phyloP scores from a whole-genome alignment of 2,329 filamentous ascomycete species.

The Immersiporthe knoxdaviesiana region DNA sequence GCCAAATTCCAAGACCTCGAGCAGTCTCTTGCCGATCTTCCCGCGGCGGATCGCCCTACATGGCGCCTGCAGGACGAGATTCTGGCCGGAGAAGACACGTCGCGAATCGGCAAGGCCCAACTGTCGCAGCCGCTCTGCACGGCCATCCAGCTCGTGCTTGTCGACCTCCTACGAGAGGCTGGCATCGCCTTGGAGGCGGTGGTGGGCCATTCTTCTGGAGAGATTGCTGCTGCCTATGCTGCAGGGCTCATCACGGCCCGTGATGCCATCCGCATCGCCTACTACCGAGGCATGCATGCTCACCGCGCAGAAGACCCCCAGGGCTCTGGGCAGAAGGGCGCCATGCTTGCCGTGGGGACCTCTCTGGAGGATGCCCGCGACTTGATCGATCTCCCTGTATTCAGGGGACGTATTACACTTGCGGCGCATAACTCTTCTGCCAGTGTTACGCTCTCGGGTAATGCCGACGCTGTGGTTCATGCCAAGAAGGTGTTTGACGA shows the following conservation, averaged over 20 bases:
- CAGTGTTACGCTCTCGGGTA: slow-evolving; percentile 35
- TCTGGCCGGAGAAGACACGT: not conserved
- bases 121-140: slow-evolving; percentile 41
- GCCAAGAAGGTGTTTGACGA: slow-evolving; percentile 33
- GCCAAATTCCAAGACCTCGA: not conserved
- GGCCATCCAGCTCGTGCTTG: slow-evolving; percentile 45
- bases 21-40: not conserved
- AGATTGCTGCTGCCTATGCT: slow-evolving; percentile 51
- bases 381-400: not conserved
- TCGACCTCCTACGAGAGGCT: slow-evolving; percentile 42
- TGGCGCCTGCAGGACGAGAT: not conserved
- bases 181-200: slow-evolving; percentile 41
- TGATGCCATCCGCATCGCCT: slow-evolving; percentile 45
- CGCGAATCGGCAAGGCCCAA: not conserved
- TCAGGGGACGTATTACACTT: not conserved
- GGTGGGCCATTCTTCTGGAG: slow-evolving; percentile 49
- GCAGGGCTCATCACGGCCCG: slow-evolving; percentile 40
- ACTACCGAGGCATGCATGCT: slow-evolving; percentile 41
- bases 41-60: not conserved
- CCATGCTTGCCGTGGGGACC: not conserved
- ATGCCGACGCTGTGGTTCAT: slow-evolving; percentile 35
- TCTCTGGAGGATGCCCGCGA: slow-evolving; percentile 13
- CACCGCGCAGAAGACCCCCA: not conserved
- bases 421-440: not conserved
- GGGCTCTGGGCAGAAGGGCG: not conserved